A percentile compares a stretch with the other conserved stretches of the same genome.
Evolutionary conservation across 306 rosid genomes (phyloP).

Genomic region (Cucurbita argyrosperma): DNA sequence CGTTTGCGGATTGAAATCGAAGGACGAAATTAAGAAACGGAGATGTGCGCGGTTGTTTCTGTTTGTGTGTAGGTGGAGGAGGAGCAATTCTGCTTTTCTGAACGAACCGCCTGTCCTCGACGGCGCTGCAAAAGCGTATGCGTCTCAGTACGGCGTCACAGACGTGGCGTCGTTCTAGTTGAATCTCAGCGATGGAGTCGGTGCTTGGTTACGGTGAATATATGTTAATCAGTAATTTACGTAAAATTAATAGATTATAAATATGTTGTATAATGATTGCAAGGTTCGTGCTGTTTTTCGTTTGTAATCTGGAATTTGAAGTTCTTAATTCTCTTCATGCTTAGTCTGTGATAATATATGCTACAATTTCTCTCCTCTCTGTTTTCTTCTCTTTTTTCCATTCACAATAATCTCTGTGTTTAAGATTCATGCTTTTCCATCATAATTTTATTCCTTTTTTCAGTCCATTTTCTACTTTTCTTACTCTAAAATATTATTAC

Average conservation of each 20-base stretch:
- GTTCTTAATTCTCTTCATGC: not conserved
- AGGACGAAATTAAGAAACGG: not conserved
- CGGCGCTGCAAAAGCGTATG: slow-evolving; percentile 29
- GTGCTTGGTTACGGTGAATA: not conserved
- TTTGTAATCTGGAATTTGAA: not conserved
- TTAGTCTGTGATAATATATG: not conserved
- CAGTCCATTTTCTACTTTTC: too few species aligned
- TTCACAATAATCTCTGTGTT: not conserved
- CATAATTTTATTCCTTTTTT: too few species aligned
- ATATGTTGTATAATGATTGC: not conserved
- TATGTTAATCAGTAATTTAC: not conserved
- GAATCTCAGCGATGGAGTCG: not conserved
- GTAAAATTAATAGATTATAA: not conserved
- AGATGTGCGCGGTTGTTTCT: not conserved
- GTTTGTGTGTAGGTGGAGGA: slow-evolving; percentile 56
- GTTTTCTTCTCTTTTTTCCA: not conserved
- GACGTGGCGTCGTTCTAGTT: not conserved
- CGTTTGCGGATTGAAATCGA: too few species aligned
- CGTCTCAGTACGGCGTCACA: slow-evolving; percentile 41
- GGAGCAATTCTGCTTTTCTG: slow-evolving; percentile 78
- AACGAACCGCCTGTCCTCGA: slow-evolving; percentile 58
- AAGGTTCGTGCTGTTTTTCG: not conserved
- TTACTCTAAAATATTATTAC: too few species aligned
- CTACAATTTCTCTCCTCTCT: not conserved
- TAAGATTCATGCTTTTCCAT: not conserved